phyloP scores from a whole-genome alignment of 1,284 basidiomycete genomes.

The Sporisorium sorghi region DNA sequence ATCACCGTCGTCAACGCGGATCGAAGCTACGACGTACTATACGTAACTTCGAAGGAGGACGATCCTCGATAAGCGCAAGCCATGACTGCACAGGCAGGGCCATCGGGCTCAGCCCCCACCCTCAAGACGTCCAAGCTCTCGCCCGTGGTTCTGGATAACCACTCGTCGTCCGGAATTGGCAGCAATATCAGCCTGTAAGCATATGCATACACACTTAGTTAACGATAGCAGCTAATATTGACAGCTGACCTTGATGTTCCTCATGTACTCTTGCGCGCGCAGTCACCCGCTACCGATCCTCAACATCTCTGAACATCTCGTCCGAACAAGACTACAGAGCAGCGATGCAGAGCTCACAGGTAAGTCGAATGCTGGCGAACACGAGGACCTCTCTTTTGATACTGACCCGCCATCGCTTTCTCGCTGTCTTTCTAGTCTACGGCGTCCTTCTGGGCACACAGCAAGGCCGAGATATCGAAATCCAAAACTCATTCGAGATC shows the following conservation, averaged over 20 bases:
- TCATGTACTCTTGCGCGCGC: background rate
- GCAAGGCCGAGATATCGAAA: constrained; percentile 90
- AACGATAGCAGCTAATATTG: background rate
- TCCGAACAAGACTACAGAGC: constrained; percentile 79
- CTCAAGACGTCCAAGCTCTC: constrained; percentile 39
- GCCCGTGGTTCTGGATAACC: constrained; percentile 45
- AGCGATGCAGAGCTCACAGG: constrained; percentile 18
- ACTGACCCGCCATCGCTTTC: too few relatives aligned
- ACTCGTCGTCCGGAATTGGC: constrained; percentile 30
- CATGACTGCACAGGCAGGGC: constrained; percentile 30
- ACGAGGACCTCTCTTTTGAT: too few relatives aligned
- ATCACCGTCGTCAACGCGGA: constrained; percentile 1
- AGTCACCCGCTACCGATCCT: constrained; percentile 91
- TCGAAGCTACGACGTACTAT: background rate
- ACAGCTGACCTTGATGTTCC: background rate
- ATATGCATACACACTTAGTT: background rate
- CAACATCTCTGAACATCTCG: constrained; percentile 95
- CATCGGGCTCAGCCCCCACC: constrained; percentile 13
- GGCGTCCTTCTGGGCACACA: constrained; percentile 95
- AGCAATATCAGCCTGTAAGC: constrained; percentile 42
- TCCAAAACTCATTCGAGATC: constrained; percentile 95
- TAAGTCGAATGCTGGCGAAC: background rate
- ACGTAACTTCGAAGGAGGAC: background rate
- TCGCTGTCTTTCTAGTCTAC: too few relatives aligned
- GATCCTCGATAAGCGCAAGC: background rate